Evolutionary conservation across 257 asterid genomes (phyloP).

Genomic region (Gentiana macrophylla): DNA sequence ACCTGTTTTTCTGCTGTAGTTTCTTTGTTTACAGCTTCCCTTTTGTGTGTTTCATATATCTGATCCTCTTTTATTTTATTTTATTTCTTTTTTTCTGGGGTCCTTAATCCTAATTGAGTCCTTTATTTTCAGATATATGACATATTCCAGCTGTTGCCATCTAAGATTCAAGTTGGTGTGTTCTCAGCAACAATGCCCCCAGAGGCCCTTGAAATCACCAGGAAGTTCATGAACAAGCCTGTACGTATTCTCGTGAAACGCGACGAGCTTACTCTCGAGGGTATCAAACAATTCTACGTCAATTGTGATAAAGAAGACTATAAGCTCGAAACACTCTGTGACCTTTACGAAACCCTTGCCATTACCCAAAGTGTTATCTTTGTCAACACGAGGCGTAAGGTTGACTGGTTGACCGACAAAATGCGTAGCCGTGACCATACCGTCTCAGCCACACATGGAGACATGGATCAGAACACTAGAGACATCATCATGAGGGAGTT

Average conservation of each 20-base stretch:
- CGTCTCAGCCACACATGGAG: slow-evolving; percentile 40
- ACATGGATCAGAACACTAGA: slow-evolving; percentile 43
- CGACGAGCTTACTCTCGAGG: slow-evolving; percentile 42
- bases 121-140: slow-evolving; percentile 28
- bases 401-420: slow-evolving; percentile 40
- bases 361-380: slow-evolving; percentile 43
- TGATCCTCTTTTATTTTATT: too few relatives aligned
- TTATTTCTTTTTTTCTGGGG: too few relatives aligned
- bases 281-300: slow-evolving; percentile 36
- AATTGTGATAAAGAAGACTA: slow-evolving; percentile 33
- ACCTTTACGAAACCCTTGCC: slow-evolving; percentile 38
- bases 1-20: too few relatives aligned
- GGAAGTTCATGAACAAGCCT: slow-evolving; percentile 42
- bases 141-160: slow-evolving; percentile 39
- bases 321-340: slow-evolving; percentile 37
- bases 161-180: slow-evolving; percentile 39
- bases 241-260: slow-evolving; percentile 40
- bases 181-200: slow-evolving; percentile 51
- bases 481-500: slow-evolving; percentile 43
- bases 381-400: slow-evolving; percentile 41
- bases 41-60: too few relatives aligned
- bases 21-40: too few relatives aligned
- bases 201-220: slow-evolving; percentile 41
- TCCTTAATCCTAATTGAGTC: neutral
- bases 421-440: slow-evolving; percentile 42